Conservation (phyloP, 176 grass and related monocot genomes). For the Rhynchospora tenuis region DNA sequence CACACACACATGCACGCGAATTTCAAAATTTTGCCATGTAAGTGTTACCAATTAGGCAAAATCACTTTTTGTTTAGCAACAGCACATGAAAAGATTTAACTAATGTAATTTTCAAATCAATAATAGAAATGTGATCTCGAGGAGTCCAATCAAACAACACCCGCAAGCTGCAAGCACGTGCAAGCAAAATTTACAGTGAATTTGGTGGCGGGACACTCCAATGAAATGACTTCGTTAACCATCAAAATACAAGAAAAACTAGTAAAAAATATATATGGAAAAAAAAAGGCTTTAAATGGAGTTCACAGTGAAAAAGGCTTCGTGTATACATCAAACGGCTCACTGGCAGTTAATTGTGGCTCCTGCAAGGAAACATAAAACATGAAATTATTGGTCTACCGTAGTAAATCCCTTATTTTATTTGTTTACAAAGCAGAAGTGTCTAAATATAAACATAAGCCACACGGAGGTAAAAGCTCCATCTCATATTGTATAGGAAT, state of each 20-base stretch:
- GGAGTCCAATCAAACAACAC: background rate
- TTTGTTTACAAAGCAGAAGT: background rate
- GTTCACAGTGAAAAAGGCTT: slow-evolving; percentile 84
- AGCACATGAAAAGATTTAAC: background rate
- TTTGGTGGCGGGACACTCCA: background rate
- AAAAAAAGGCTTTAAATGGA: background rate
- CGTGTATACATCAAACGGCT: slow-evolving; percentile 70
- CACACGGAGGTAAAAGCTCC: background rate
- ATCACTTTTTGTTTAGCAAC: background rate
- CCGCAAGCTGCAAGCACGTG: background rate
- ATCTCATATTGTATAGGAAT: background rate
- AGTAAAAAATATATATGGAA: too few species aligned
- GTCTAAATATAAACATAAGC: too few species aligned
- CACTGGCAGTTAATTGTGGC: slow-evolving; percentile 63
- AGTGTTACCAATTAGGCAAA: background rate
- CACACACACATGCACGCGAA: background rate
- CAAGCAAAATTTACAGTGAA: background rate
- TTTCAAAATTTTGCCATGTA: background rate
- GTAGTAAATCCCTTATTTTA: background rate
- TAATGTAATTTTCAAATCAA: background rate
- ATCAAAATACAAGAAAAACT: background rate
- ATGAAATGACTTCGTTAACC: background rate
- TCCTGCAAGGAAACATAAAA: slow-evolving; percentile 44
- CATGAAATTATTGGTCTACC: background rate
- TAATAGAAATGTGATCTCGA: background rate